These are phyloP conservation scores for Leucocoprinus birnbaumii DNA, from an alignment of 768 basidiomycete genomes.

Conservation along the genomic window DNA sequence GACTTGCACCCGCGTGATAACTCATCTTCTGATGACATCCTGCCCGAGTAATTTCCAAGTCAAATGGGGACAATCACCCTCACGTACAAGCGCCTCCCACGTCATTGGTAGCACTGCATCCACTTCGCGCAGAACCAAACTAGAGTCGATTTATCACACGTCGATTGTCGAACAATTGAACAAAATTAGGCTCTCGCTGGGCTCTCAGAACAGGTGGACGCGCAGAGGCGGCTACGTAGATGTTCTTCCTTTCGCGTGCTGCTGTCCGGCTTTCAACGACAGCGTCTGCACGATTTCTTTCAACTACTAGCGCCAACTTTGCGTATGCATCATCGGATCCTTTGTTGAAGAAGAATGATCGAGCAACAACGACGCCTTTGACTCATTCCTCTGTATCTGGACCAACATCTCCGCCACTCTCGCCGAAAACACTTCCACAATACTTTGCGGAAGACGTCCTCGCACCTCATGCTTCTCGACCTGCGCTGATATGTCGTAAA, in stretches of 20 bases:
- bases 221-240: not conserved
- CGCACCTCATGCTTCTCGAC: constrained; percentile 39
- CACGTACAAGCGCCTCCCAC: not conserved
- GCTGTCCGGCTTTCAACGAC: constrained; percentile 7
- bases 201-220: too few species aligned
- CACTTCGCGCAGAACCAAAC: not conserved
- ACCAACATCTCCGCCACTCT: constrained; percentile 51
- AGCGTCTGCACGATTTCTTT: not conserved
- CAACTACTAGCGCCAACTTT: not conserved
- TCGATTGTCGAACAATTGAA: too few species aligned
- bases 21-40: too few species aligned
- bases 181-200: too few species aligned
- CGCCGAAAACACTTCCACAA: constrained; percentile 50
- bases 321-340: not conserved
- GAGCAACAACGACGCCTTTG: constrained; percentile 17
- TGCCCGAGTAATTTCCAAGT: not conserved
- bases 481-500: constrained; percentile 63
- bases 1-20: too few species aligned
- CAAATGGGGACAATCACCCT: not conserved
- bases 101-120: too few species aligned
- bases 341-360: not conserved
- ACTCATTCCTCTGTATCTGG: constrained; percentile 57
- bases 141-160: not conserved
- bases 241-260: constrained; percentile 11
- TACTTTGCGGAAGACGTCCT: constrained; percentile 63